Percentiles rank a stretch among this genome's conserved stretches.
Conservation (phyloP, 2,329 filamentous ascomycete species). For the Beauveria bassiana region DNA sequence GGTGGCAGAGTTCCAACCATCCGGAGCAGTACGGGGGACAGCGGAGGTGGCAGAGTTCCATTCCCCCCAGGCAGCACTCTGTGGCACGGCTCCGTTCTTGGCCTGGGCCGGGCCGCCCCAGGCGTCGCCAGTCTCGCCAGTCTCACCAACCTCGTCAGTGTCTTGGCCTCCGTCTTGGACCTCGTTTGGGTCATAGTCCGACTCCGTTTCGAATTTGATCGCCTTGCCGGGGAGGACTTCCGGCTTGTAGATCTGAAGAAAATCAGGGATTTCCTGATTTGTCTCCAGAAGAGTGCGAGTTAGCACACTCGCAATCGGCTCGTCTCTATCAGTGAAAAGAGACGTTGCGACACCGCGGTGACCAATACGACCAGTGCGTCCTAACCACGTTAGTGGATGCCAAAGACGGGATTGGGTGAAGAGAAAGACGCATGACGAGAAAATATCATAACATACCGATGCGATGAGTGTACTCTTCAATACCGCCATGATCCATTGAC, state of each 20-base stretch:
- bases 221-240: conserved; percentile 40
- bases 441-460: conserved; percentile 57
- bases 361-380: conserved; percentile 89
- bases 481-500: conserved; percentile 66
- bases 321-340: conserved; percentile 75
- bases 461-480: conserved; percentile 87
- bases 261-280: conserved; percentile 72
- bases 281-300: conserved; percentile 78
- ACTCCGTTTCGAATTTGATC: conserved; percentile 48
- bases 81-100: neutral
- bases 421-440: neutral
- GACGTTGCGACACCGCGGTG: conserved; percentile 80
- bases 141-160: conserved; percentile 15
- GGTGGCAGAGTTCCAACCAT: conserved; percentile 12
- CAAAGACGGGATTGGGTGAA: neutral
- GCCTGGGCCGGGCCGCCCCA: conserved; percentile 8
- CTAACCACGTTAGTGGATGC: conserved; percentile 30
- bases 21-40: neutral
- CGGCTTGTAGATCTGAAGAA: conserved; percentile 59
- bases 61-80: neutral
- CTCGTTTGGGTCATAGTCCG: conserved; percentile 40
- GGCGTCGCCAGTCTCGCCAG: conserved; percentile 16
- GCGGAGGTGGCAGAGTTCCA: conserved; percentile 11
- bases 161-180: conserved; percentile 18
- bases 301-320: conserved; percentile 63